These are phyloP conservation scores for Beauveria asiatica DNA, from an alignment of 2,329 filamentous ascomycete species.

Conservation along the genomic window DNA sequence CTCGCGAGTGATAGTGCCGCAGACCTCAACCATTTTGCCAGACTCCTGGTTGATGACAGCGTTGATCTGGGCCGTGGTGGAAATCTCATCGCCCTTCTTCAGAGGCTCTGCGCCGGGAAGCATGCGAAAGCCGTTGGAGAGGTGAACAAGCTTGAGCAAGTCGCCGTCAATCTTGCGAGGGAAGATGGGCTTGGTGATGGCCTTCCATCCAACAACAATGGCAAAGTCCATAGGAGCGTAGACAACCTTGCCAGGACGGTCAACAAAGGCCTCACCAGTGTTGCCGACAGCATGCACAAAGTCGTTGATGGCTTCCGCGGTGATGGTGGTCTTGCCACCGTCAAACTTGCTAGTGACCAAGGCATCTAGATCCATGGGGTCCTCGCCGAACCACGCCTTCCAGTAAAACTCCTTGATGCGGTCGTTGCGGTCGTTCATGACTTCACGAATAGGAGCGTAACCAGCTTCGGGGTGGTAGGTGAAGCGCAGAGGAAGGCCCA, in stretches of 20 bases:
- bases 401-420: slow-evolving; percentile 99
- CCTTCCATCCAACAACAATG: slow-evolving; percentile 97
- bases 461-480: slow-evolving; percentile 91
- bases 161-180: slow-evolving; percentile 93
- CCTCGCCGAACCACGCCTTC: slow-evolving; percentile 90
- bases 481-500: slow-evolving; percentile 80
- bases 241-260: slow-evolving; percentile 86
- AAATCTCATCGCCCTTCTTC: slow-evolving; percentile 88
- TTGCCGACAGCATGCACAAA: slow-evolving; percentile 99
- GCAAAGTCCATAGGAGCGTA: slow-evolving; percentile 98
- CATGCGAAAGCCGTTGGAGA: slow-evolving; percentile 98
- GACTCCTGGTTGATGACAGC: slow-evolving; percentile 97
- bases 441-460: slow-evolving; percentile 93
- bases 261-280: slow-evolving; percentile 93
- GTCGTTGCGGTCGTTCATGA: slow-evolving; percentile 94
- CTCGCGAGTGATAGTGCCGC: slow-evolving; percentile 83
- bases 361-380: slow-evolving; percentile 73
- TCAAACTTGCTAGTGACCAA: slow-evolving; percentile 82
- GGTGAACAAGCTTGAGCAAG: slow-evolving; percentile 86
- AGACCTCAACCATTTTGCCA: slow-evolving; percentile 99
- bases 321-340: slow-evolving; percentile 80
- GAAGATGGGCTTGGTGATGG: slow-evolving; percentile 99
- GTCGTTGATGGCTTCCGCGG: slow-evolving; percentile 88
- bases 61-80: slow-evolving; percentile 92
- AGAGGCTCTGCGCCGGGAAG: slow-evolving; percentile 88